A percentile compares a stretch with the other conserved stretches of the same genome.
Conservation (phyloP, 768 basidiomycete genomes). For the Hebeloma cylindrosporum region DNA sequence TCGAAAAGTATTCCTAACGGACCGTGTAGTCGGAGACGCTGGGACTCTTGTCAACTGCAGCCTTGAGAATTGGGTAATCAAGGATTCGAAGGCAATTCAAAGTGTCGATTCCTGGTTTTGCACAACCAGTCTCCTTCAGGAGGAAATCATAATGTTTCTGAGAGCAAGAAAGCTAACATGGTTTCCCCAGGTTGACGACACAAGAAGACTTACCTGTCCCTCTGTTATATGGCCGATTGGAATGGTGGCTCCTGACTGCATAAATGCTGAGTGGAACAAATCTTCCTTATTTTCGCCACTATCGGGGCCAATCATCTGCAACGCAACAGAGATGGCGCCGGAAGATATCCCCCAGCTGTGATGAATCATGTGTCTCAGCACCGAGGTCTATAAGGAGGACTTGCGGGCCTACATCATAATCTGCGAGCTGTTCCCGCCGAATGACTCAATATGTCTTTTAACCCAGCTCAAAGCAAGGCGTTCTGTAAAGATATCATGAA, state of each 20-base stretch:
- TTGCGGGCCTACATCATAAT: slow-evolving; percentile 45
- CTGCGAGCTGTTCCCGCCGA: slow-evolving; percentile 59
- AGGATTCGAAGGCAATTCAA: slow-evolving; percentile 43
- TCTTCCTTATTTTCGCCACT: slow-evolving; percentile 35
- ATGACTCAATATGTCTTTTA: slow-evolving; percentile 54
- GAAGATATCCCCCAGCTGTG: slow-evolving; percentile 51
- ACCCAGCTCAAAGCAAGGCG: slow-evolving; percentile 60
- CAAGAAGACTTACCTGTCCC: slow-evolving; percentile 11
- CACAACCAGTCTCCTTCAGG: slow-evolving; percentile 39
- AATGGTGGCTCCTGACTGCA: slow-evolving; percentile 42
- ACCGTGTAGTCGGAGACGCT: slow-evolving; percentile 19
- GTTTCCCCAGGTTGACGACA: background rate
- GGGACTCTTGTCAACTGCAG: slow-evolving; percentile 28
- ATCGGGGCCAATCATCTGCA: slow-evolving; percentile 47
- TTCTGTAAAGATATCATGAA: slow-evolving; percentile 38
- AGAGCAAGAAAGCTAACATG: background rate
- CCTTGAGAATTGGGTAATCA: slow-evolving; percentile 29
- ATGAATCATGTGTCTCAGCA: background rate
- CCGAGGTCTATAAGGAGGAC: background rate
- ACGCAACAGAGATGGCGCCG: slow-evolving; percentile 47
- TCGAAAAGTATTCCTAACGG: background rate
- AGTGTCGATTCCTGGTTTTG: slow-evolving; percentile 31
- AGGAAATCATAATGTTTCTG: slow-evolving; percentile 31
- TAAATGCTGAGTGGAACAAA: slow-evolving; percentile 43
- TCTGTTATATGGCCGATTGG: slow-evolving; percentile 12